Base-by-base conservation (phyloP, 345 rosid species). In the Kandelia obovata region DNA sequence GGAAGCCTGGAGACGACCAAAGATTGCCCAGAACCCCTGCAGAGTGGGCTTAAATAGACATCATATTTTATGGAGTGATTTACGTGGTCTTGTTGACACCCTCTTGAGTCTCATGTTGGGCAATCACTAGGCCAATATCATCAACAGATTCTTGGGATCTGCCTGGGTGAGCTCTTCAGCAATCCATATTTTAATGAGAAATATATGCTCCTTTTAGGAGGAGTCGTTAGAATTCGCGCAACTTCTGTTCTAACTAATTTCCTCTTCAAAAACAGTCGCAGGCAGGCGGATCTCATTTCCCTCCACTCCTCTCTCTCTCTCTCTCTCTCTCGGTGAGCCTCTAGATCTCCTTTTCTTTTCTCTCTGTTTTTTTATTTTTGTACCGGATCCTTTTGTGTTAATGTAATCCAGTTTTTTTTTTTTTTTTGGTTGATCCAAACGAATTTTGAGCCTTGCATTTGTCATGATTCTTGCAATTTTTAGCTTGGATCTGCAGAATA, bases 1-100 rank as follows among this genome's bases (percentile, higher is more conserved):
- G 71, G 27, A 84, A 78, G 73, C 66, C 35, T 53, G 70, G 62
- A 32, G 20, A 71, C 17, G 43, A 15, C 9, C 62, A 57, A 62
- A 68, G 79, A 53, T 61, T 31, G 8, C 23, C 15, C 62, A 37
- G 72, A 51, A 62, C 28, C 17, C 61, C 58, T 15, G 13, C 6
- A 21, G 31, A 27, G 17, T 8, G 26, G 28, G 59, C 31, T 56
- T 56, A 30, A 25, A 25, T 56, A 16, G 28, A 25, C 49, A 56
- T 27, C 28, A 15, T 56, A 56, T 56, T 56, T 56, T 56, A 11
- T 1, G 0, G 9, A 21, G 17, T 43, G 49, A 43, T 11, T 43
- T 43, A 13, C 17, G 21, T 17, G 4, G n/a, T 35, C 27, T 31
- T 11, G 58, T 20, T 31, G 71, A 28, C 30, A 58, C 21, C 30